Evolutionary conservation across 345 rosid genomes (phyloP).

Genomic region (Diplotaxis tenuifolia): DNA sequence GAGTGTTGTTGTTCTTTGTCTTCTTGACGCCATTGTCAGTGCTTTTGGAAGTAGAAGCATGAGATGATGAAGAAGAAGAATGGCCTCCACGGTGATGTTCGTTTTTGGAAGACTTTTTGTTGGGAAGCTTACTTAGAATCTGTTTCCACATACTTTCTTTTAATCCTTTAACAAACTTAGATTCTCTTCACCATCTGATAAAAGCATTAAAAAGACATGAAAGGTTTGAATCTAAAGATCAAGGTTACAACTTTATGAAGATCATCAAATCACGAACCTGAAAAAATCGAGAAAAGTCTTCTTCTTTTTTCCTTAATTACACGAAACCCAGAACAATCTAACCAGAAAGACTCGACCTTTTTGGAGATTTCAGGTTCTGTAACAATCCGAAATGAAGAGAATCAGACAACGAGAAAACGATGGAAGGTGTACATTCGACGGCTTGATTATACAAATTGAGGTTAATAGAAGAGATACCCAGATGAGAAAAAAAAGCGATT

Average conservation of each 20-base stretch:
- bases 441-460: slow-evolving; percentile 12
- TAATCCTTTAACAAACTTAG: slow-evolving; percentile 23
- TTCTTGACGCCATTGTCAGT: slow-evolving; percentile 34
- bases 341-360: slow-evolving; percentile 26
- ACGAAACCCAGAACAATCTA: neutral
- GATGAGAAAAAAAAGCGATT: slow-evolving; percentile 16
- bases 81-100: slow-evolving; percentile 50
- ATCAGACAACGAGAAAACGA: slow-evolving; percentile 27
- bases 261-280: slow-evolving; percentile 31
- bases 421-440: slow-evolving; percentile 20
- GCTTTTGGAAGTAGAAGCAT: slow-evolving; percentile 45
- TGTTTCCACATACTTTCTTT: slow-evolving; percentile 68
- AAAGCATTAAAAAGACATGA: neutral
- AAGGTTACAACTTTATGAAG: slow-evolving; percentile 14
- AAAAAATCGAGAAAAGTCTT: slow-evolving; percentile 22
- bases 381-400: slow-evolving; percentile 8
- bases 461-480: slow-evolving; percentile 27
- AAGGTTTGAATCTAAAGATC: slow-evolving; percentile 28
- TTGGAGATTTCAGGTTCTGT: slow-evolving; percentile 17
- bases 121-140: slow-evolving; percentile 80
- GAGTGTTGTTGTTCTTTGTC: slow-evolving; percentile 21
- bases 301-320: slow-evolving; percentile 19
- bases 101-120: slow-evolving; percentile 70
- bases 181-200: slow-evolving; percentile 27
- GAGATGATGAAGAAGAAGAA: slow-evolving; percentile 35